Percentiles rank a stretch among this genome's conserved stretches.
Evolutionary conservation across 441 rosid genomes (phyloP).

Genomic region (Populus hybrid): DNA sequence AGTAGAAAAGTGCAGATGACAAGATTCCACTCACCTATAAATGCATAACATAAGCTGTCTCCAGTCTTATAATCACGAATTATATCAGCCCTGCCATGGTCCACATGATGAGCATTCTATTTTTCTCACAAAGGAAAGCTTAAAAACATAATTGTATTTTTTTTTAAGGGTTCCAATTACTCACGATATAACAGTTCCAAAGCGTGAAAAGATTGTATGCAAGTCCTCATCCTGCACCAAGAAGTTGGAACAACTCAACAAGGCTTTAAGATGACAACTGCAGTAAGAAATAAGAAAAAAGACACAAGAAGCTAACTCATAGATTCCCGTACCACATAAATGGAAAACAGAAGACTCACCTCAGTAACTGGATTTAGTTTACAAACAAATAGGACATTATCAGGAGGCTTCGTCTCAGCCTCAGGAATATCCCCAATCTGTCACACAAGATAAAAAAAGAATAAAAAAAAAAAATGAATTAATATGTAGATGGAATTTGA

Average conservation of each 20-base stretch:
- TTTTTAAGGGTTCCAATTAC: conserved; percentile 21
- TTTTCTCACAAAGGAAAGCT: not conserved
- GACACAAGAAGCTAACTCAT: not conserved
- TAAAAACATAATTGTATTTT: not conserved
- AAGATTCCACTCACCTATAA: conserved; percentile 61
- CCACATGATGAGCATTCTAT: conserved; percentile 14
- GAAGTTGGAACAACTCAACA: conserved; percentile 17
- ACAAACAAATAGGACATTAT: conserved; percentile 93
- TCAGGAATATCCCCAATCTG: conserved; percentile 98
- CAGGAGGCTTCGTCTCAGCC: conserved; percentile 97
- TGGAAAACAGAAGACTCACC: conserved; percentile 43
- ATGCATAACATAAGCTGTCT: conserved; percentile 95
- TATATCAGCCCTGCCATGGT: conserved; percentile 73
- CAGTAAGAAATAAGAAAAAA: not conserved
- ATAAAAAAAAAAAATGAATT: conserved; percentile 7
- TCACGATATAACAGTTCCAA: conserved; percentile 87
- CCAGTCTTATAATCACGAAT: conserved; percentile 98
- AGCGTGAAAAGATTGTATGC: conserved; percentile 96
- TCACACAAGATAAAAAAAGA: conserved; percentile 22
- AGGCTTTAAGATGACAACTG: conserved; percentile 1
- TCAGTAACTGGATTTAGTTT: conserved; percentile 98
- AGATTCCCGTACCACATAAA: not conserved
- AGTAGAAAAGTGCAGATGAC: not conserved
- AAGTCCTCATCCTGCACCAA: conserved; percentile 90
- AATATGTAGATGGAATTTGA: conserved; percentile 12